Conservation (phyloP, 2,329 filamentous ascomycete species). For the Botrytis fragariae region DNA sequence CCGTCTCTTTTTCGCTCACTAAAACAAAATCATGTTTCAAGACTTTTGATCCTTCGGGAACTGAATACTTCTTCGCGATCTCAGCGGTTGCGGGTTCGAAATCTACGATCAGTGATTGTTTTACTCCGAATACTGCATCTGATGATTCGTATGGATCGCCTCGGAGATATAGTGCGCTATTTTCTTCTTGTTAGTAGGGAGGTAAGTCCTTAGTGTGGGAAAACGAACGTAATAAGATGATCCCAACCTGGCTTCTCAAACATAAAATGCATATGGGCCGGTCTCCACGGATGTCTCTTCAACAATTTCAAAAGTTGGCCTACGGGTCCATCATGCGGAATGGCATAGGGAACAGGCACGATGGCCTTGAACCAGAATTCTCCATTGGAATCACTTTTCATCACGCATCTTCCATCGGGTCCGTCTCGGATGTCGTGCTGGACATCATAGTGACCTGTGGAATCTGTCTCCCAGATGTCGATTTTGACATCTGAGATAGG, state of each 20-base stretch:
- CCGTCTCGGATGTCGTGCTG: conserved; percentile 63
- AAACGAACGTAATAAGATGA: conserved; percentile 73
- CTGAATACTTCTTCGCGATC: conserved; percentile 59
- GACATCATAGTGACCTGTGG: conserved; percentile 77
- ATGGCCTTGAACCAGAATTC: conserved; percentile 83
- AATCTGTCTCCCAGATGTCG: conserved; percentile 85
- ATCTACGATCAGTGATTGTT: conserved; percentile 70
- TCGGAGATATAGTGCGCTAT: conserved; percentile 70
- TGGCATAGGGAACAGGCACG: conserved; percentile 80
- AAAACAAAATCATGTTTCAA: conserved; percentile 75
- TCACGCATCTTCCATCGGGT: conserved; percentile 71
- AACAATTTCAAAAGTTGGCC: conserved; percentile 65
- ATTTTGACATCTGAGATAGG: conserved; percentile 67
- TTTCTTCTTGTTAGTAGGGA: background rate
- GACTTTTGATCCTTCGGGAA: conserved; percentile 60
- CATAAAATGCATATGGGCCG: conserved; percentile 85
- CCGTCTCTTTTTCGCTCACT: conserved; percentile 67
- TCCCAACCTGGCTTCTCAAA: conserved; percentile 78
- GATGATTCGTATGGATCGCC: conserved; percentile 78
- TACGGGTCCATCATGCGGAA: conserved; percentile 81
- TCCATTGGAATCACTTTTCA: conserved; percentile 68
- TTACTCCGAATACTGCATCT: conserved; percentile 87
- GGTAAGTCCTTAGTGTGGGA: background rate
- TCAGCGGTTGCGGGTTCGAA: conserved; percentile 51
- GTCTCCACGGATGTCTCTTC: conserved; percentile 73